Evolutionary conservation across 2,329 filamentous ascomycete species (phyloP).

Genomic region (Volutella citrinella): DNA sequence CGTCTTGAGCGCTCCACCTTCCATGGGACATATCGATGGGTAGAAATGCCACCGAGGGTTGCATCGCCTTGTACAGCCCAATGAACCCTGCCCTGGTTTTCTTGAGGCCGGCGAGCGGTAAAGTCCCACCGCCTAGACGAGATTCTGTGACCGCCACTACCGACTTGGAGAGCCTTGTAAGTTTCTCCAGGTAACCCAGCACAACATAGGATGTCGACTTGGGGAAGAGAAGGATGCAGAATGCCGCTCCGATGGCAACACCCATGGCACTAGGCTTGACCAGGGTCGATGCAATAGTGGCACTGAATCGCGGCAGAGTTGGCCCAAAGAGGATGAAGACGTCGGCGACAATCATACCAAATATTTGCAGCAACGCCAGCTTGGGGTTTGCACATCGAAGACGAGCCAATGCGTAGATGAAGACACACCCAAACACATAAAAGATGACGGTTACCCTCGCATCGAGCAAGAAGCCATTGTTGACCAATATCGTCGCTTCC

Average conservation of each 20-base stretch:
- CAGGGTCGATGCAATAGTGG: conserved; percentile 35
- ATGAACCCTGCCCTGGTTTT: conserved; percentile 28
- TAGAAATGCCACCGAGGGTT: conserved; percentile 40
- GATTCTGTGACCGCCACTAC: too few species aligned
- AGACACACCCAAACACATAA: conserved; percentile 36
- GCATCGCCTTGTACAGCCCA: conserved; percentile 33
- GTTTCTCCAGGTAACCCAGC: conserved; percentile 30
- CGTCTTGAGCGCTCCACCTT: conserved; percentile 42
- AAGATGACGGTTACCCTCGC: conserved; percentile 39
- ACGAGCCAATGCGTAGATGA: conserved; percentile 43
- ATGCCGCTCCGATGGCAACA: conserved; percentile 41
- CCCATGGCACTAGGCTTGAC: conserved; percentile 45
- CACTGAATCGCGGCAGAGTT: conserved; percentile 37
- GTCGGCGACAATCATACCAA: conserved; percentile 45
- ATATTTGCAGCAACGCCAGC: conserved; percentile 40
- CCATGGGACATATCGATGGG: conserved; percentile 45
- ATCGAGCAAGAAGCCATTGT: conserved; percentile 46
- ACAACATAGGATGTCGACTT: conserved; percentile 46
- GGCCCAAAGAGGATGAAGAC: conserved; percentile 44
- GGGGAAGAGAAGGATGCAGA: conserved; percentile 45
- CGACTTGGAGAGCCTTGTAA: too few species aligned
- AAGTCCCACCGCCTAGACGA: conserved; percentile 16
- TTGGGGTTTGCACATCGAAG: conserved; percentile 44
- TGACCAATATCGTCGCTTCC: conserved; percentile 36
- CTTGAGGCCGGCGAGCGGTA: conserved; percentile 29